phyloP scores from a whole-genome alignment of 495 filamentous ascomycete genomes.

The Parachaetomium inaequale region DNA sequence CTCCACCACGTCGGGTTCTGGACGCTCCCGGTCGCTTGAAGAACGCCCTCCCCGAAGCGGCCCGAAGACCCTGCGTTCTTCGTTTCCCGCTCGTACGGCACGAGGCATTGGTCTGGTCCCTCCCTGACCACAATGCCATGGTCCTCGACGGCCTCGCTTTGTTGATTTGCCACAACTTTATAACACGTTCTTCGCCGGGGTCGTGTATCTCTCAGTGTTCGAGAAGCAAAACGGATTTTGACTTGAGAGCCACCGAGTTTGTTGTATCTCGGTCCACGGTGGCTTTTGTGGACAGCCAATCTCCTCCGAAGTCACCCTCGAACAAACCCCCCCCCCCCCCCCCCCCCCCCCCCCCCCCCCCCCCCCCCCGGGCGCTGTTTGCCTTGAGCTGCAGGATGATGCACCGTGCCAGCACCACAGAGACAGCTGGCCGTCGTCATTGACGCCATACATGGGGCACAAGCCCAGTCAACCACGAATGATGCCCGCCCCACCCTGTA shows the following conservation, averaged over 20 bases:
- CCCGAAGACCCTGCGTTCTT: neutral
- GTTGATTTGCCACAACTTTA: too few species aligned
- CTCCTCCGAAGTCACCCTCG: too few species aligned
- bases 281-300: neutral
- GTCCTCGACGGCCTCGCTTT: neutral
- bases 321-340: neutral
- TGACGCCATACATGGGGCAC: slow-evolving; percentile 6
- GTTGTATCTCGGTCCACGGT: neutral
- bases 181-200: neutral
- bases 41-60: slow-evolving; percentile 13
- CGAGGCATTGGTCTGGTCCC: neutral
- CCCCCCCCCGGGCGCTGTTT: slow-evolving; percentile 6
- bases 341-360: neutral
- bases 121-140: neutral
- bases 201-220: neutral
- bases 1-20: neutral
- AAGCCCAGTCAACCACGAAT: neutral
- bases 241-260: neutral
- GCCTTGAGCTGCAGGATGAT: slow-evolving; percentile 10
- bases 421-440: slow-evolving; percentile 9
- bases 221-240: neutral
- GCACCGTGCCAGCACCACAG: slow-evolving; percentile 6
- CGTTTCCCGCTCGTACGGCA: neutral
- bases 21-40: neutral
- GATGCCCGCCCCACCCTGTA: neutral